Evolutionary conservation across 371 early-diverging fungal genomes (phyloP).

Genomic region (Blakeslea trispora): DNA sequence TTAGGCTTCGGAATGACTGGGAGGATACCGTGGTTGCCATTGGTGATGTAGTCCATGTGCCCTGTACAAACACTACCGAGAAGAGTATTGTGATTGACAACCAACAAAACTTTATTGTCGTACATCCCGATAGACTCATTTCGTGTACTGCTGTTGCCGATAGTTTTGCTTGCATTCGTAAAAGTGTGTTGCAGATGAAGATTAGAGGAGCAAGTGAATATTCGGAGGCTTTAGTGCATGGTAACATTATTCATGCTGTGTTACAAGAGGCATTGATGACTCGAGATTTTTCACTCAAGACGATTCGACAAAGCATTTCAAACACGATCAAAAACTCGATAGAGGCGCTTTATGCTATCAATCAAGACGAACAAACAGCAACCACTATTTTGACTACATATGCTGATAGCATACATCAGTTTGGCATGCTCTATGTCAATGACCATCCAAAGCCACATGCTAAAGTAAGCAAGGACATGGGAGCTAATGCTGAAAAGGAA

Average conservation of each 20-base stretch:
- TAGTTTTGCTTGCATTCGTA: slow-evolving; percentile 73
- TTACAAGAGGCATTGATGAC: slow-evolving; percentile 65
- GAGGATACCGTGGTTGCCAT: slow-evolving; percentile 32
- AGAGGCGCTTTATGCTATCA: slow-evolving; percentile 67
- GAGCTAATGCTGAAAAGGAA: slow-evolving; percentile 10
- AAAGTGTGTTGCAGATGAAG: slow-evolving; percentile 72
- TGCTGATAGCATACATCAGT: slow-evolving; percentile 32
- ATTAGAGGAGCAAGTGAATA: slow-evolving; percentile 52
- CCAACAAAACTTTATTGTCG: slow-evolving; percentile 55
- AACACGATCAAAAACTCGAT: slow-evolving; percentile 49
- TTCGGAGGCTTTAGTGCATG: slow-evolving; percentile 69
- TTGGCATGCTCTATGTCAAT: slow-evolving; percentile 16
- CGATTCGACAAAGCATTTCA: slow-evolving; percentile 48
- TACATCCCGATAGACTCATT: slow-evolving; percentile 83
- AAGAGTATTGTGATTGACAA: slow-evolving; percentile 52
- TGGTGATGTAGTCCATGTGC: slow-evolving; percentile 61
- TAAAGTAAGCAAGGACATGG: slow-evolving; percentile 24
- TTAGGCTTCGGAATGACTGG: slow-evolving; percentile 52
- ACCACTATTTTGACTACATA: slow-evolving; percentile 38
- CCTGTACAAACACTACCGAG: slow-evolving; percentile 13
- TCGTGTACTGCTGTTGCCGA: slow-evolving; percentile 78
- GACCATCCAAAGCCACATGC: slow-evolving; percentile 21
- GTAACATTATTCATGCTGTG: slow-evolving; percentile 80
- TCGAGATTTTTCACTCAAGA: slow-evolving; percentile 55
- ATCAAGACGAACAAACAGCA: slow-evolving; percentile 59